Conservation (phyloP, 768 basidiomycete species). For the Macrolepiota dolichaula region DNA sequence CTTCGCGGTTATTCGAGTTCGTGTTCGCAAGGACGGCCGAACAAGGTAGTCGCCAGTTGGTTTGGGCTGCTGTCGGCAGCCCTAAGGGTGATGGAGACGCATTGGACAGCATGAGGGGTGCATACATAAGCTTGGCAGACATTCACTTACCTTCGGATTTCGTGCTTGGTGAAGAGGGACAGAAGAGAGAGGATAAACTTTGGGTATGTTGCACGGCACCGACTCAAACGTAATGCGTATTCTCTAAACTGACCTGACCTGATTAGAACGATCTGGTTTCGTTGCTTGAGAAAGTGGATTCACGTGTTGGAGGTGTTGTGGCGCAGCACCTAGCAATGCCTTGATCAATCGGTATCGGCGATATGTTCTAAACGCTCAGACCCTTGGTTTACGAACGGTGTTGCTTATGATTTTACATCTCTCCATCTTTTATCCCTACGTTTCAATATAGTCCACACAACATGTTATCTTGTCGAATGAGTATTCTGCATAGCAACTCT, state of each 20-base stretch:
- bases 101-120: slow-evolving; percentile 20
- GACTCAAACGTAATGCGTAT: too few relatives aligned
- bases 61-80: slow-evolving; percentile 29
- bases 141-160: slow-evolving; percentile 27
- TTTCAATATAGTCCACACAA: too few relatives aligned
- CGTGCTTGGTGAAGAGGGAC: slow-evolving; percentile 24
- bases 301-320: not conserved
- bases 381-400: too few relatives aligned
- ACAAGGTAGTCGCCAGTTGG: slow-evolving; percentile 30
- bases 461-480: too few relatives aligned
- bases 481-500: too few relatives aligned
- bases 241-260: not conserved
- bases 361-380: too few relatives aligned
- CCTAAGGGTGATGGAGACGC: slow-evolving; percentile 4
- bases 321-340: not conserved
- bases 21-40: slow-evolving; percentile 36
- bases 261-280: slow-evolving; percentile 4
- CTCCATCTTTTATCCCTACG: too few relatives aligned
- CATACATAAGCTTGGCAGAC: slow-evolving; percentile 22
- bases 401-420: too few relatives aligned
- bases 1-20: not conserved
- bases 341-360: not conserved
- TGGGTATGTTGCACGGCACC: slow-evolving; percentile 21
- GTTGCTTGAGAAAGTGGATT: slow-evolving; percentile 1
- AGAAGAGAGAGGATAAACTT: slow-evolving; percentile 21